phyloP scores from a whole-genome alignment of 129 eudicot species.

The Lactuca saligna region DNA sequence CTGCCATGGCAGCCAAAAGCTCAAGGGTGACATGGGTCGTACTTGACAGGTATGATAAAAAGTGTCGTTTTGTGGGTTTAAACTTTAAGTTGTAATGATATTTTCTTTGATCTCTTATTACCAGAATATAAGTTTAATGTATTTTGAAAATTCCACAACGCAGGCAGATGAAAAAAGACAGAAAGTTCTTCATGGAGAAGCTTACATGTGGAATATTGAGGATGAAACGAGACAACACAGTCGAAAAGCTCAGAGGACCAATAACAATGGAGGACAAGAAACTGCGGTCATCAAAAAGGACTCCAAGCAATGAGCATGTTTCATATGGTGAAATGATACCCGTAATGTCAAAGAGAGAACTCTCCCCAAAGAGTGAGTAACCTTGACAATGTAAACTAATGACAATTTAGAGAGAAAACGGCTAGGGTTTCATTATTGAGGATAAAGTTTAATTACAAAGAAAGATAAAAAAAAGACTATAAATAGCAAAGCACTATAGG shows the following conservation, averaged over 20 bases:
- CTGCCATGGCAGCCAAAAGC: constrained; percentile 36
- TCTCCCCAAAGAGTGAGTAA: constrained; percentile 43
- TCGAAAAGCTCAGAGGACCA: constrained; percentile 57
- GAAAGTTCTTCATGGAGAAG: constrained; percentile 59
- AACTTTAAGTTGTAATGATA: too few species aligned
- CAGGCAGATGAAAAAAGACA: constrained; percentile 83
- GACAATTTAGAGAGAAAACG: too few species aligned
- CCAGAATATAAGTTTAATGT: neutral
- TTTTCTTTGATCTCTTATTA: neutral
- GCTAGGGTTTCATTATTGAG: too few species aligned
- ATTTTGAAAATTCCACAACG: neutral
- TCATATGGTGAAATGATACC: constrained; percentile 78
- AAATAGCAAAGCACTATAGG: too few species aligned
- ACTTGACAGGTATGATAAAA: constrained; percentile 47
- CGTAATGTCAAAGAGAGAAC: constrained; percentile 39
- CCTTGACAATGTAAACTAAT: neutral
- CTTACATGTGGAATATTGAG: constrained; percentile 60
- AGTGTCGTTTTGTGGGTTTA: neutral
- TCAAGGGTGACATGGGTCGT: constrained; percentile 53
- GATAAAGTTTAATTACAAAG: too few species aligned
- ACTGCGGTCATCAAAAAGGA: constrained; percentile 11
- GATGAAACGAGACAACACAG: constrained; percentile 54
- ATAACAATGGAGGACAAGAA: constrained; percentile 30
- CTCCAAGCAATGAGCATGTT: constrained; percentile 36
- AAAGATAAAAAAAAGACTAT: too few species aligned